Conservation (phyloP, 2,329 filamentous ascomycete genomes). For the Ophiostoma angusticollis region DNA sequence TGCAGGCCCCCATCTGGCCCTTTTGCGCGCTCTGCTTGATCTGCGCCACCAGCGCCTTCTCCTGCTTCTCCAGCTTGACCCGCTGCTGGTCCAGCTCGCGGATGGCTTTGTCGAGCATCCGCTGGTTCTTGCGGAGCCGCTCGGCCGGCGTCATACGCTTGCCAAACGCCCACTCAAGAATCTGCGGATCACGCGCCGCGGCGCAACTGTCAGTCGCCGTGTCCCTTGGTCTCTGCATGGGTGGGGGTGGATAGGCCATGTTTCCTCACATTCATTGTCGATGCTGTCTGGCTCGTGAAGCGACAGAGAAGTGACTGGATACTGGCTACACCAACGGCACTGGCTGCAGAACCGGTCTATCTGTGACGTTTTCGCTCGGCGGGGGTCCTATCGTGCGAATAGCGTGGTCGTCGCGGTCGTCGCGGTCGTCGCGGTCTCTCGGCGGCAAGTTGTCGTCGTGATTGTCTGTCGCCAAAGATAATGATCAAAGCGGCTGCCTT, state of each 20-base stretch:
- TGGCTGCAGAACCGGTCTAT: too few species aligned
- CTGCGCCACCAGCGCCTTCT: slow-evolving; percentile 90
- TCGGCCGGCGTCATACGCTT: slow-evolving; percentile 97
- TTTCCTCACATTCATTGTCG: slow-evolving; percentile 11
- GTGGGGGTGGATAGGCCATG: not conserved
- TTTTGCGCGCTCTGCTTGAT: slow-evolving; percentile 99
- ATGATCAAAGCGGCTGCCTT: too few species aligned
- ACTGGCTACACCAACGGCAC: too few species aligned
- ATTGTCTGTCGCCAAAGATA: too few species aligned
- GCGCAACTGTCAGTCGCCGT: not conserved
- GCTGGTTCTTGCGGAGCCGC: slow-evolving; percentile 84
- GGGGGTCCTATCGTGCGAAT: too few species aligned
- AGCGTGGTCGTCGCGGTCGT: too few species aligned
- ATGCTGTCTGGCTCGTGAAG: too few species aligned
- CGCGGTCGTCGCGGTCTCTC: too few species aligned
- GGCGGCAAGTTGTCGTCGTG: too few species aligned
- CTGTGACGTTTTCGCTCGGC: too few species aligned
- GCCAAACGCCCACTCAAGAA: slow-evolving; percentile 97
- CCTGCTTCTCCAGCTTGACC: slow-evolving; percentile 93
- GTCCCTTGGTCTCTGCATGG: not conserved
- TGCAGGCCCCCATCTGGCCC: slow-evolving; percentile 94
- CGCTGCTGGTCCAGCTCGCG: slow-evolving; percentile 90
- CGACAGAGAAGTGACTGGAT: too few species aligned
- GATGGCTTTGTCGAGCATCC: slow-evolving; percentile 93
- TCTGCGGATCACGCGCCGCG: slow-evolving; percentile 36